Percentiles rank a stretch among this genome's conserved stretches.
phyloP scores from a whole-genome alignment of 1,284 basidiomycete genomes.

The Coriolopsis trogii region DNA sequence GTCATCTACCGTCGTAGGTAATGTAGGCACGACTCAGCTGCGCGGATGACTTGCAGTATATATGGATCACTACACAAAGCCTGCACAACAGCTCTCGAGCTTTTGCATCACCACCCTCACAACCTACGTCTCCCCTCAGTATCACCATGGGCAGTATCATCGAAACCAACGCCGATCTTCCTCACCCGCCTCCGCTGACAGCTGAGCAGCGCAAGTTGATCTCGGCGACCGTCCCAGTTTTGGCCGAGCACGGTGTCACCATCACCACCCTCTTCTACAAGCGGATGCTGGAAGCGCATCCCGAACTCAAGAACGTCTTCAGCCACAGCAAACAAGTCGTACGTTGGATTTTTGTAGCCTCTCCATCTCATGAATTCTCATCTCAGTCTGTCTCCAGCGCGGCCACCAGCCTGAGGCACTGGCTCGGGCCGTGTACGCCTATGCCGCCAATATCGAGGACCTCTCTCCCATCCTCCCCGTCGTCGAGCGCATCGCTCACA shows the following conservation, averaged over 20 bases:
- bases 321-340: slow-evolving; percentile 30
- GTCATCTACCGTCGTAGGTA: too few species aligned
- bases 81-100: neutral
- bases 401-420: slow-evolving; percentile 27
- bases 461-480: slow-evolving; percentile 29
- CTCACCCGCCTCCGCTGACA: slow-evolving; percentile 23
- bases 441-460: slow-evolving; percentile 31
- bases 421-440: slow-evolving; percentile 28
- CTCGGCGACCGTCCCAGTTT: slow-evolving; percentile 26
- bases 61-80: neutral
- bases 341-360: neutral
- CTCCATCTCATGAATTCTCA: neutral
- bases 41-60: too few species aligned
- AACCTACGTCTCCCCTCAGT: neutral
- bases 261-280: slow-evolving; percentile 29
- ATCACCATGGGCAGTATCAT: neutral
- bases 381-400: slow-evolving; percentile 1
- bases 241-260: slow-evolving; percentile 23
- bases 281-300: slow-evolving; percentile 27
- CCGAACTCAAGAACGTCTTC: slow-evolving; percentile 29
- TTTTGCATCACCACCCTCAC: neutral
- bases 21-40: too few species aligned
- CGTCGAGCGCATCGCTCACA: slow-evolving; percentile 31
- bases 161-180: slow-evolving; percentile 5
- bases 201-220: slow-evolving; percentile 29